Percentiles rank a stretch among this genome's conserved stretches.
Evolutionary conservation across 345 rosid genomes (phyloP).

Genomic region (Gynandropsis gynandra): DNA sequence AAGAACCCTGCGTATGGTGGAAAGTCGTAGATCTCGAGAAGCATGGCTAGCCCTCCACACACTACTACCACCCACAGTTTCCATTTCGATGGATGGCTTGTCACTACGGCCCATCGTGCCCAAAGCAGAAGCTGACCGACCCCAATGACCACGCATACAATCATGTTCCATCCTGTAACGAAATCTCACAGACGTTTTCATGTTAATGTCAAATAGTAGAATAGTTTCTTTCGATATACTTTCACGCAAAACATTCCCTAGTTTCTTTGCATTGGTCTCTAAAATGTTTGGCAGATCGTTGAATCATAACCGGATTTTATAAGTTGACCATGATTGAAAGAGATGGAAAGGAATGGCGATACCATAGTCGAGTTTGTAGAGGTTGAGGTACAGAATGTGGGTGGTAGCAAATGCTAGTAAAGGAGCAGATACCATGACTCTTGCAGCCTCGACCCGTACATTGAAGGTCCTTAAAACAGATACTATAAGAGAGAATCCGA

Average conservation of each 20-base stretch:
- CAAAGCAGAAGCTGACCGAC: conserved; percentile 54
- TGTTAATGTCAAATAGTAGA: no score
- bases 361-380: conserved; percentile 57
- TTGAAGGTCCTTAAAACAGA: conserved; percentile 53
- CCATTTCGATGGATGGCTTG: conserved; percentile 54
- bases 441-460: conserved; percentile 53
- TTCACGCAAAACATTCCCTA: no score
- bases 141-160: conserved; percentile 51
- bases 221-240: no score
- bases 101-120: conserved; percentile 56
- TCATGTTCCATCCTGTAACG: conserved; percentile 59
- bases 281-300: no score
- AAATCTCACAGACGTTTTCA: neutral
- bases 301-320: no score
- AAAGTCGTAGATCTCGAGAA: conserved; percentile 66
- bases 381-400: conserved; percentile 61
- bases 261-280: no score
- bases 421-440: conserved; percentile 78
- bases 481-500: conserved; percentile 62
- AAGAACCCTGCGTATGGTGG: conserved; percentile 56
- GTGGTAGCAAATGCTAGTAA: conserved; percentile 58
- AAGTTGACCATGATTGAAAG: neutral
- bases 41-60: conserved; percentile 59
- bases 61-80: conserved; percentile 59
- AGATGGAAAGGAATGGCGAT: conserved; percentile 9